These are phyloP conservation scores for Thermoascus crustaceus DNA, from an alignment of 2,329 filamentous ascomycete genomes.

Conservation along the genomic window DNA sequence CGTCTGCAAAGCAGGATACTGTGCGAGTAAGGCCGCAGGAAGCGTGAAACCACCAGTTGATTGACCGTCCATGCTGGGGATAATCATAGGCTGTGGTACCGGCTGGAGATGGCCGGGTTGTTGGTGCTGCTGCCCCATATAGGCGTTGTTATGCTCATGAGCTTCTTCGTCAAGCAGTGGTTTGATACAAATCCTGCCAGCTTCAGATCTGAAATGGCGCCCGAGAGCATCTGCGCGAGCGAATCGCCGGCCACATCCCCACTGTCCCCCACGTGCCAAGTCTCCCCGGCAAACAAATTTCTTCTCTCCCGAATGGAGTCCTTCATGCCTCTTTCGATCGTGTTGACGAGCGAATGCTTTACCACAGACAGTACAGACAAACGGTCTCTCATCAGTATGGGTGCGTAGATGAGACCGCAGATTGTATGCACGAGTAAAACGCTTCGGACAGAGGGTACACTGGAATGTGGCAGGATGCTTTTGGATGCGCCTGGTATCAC, in stretches of 20 bases:
- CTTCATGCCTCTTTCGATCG: constrained; percentile 94
- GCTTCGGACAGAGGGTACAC: constrained; percentile 85
- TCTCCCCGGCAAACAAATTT: constrained; percentile 96
- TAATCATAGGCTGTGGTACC: constrained; percentile 49
- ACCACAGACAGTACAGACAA: constrained; percentile 92
- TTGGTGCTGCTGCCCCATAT: constrained; percentile 61
- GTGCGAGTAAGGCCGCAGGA: constrained; percentile 79
- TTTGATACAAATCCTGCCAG: constrained; percentile 91
- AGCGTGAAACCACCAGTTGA: constrained; percentile 57
- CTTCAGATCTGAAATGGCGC: constrained; percentile 90
- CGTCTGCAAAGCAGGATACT: constrained; percentile 87
- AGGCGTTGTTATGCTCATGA: constrained; percentile 65
- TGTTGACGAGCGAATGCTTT: constrained; percentile 98
- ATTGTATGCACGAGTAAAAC: constrained; percentile 95
- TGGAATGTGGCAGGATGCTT: constrained; percentile 98
- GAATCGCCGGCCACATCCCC: constrained; percentile 90
- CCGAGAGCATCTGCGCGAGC: constrained; percentile 92
- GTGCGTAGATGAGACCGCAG: constrained; percentile 89
- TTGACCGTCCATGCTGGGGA: constrained; percentile 53
- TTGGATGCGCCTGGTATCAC: constrained; percentile 72
- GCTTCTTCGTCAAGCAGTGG: constrained; percentile 94
- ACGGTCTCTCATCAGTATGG: constrained; percentile 93
- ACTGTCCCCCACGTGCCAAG: constrained; percentile 71
- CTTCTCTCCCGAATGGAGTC: constrained; percentile 93
- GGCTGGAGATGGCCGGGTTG: constrained; percentile 51